Evolutionary conservation across 495 filamentous ascomycete genomes (phyloP).

Genomic region (Apiosordaria backusii): DNA sequence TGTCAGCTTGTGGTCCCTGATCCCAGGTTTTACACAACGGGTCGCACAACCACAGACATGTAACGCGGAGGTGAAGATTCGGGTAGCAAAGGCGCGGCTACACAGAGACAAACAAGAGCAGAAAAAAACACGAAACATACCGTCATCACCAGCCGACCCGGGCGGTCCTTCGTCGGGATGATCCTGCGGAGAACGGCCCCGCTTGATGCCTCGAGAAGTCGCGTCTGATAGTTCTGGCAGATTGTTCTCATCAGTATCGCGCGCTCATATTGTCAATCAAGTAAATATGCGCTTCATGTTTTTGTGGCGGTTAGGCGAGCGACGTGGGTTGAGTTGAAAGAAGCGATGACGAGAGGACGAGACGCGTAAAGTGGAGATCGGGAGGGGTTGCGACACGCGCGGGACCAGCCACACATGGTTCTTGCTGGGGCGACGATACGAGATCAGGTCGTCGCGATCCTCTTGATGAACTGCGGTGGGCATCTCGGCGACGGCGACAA

Average conservation of each 20-base stretch:
- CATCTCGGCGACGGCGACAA: not conserved
- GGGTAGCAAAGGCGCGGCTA: conserved; percentile 27
- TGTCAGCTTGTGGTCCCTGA: conserved; percentile 38
- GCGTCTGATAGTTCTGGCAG: conserved; percentile 39
- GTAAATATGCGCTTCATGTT: conserved; percentile 4
- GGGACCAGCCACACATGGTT: not conserved
- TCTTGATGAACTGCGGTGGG: not conserved
- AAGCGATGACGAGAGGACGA: conserved; percentile 2
- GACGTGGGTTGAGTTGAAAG: not conserved
- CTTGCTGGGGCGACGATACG: not conserved
- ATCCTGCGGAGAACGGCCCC: conserved; percentile 85
- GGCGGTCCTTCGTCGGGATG: conserved; percentile 59
- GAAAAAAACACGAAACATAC: conserved; percentile 55
- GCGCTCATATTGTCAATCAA: not conserved
- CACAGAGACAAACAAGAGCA: conserved; percentile 33
- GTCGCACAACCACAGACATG: conserved; percentile 40
- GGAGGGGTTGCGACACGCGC: conserved; percentile 5
- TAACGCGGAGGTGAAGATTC: conserved; percentile 25
- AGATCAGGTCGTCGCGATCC: not conserved
- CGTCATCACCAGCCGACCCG: conserved; percentile 70
- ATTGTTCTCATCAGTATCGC: conserved; percentile 25
- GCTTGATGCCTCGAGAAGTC: conserved; percentile 73
- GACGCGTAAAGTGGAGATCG: conserved; percentile 6
- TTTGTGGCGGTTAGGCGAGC: not conserved
- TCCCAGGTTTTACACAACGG: conserved; percentile 23